Percentiles rank a stretch among this genome's conserved stretches.
phyloP scores from a whole-genome alignment of 108 stramenopile species.

The Discostella pseudostelligera region DNA sequence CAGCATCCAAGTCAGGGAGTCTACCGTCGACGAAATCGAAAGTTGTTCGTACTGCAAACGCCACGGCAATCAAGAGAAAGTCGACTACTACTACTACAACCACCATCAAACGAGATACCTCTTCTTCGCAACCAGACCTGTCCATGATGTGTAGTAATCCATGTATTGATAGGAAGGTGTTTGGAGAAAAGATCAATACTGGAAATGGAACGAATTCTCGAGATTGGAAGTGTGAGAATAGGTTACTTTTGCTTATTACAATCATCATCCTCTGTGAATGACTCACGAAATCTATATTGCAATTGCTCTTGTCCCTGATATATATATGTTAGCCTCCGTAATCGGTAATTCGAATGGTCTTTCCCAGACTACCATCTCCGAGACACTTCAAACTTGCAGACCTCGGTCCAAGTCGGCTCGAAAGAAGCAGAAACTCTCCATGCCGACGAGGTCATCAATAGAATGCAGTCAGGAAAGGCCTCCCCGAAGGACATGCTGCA shows the following conservation, averaged over 20 bases:
- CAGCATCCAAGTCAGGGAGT: too few relatives aligned
- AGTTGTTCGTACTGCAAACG: too few relatives aligned
- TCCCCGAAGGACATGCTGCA: neutral
- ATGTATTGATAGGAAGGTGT: neutral
- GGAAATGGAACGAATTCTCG: too few relatives aligned
- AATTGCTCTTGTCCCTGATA: neutral
- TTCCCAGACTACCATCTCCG: too few relatives aligned
- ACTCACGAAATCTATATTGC: neutral
- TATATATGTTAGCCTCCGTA: too few relatives aligned
- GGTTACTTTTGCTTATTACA: neutral
- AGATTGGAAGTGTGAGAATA: too few relatives aligned
- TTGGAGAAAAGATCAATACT: too few relatives aligned
- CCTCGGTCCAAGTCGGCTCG: conserved; percentile 29
- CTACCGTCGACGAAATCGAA: too few relatives aligned
- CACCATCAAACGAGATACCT: neutral
- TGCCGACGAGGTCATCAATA: neutral
- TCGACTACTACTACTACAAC: neutral
- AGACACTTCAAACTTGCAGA: neutral
- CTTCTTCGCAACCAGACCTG: neutral
- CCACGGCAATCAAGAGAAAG: neutral
- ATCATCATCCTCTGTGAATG: neutral
- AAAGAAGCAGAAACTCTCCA: conserved; percentile 16
- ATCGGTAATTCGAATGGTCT: too few relatives aligned
- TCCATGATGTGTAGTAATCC: neutral
- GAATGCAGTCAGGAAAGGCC: conserved; percentile 3